Conservation (phyloP, 129 eudicot genomes). For the Glebionis coronaria region DNA sequence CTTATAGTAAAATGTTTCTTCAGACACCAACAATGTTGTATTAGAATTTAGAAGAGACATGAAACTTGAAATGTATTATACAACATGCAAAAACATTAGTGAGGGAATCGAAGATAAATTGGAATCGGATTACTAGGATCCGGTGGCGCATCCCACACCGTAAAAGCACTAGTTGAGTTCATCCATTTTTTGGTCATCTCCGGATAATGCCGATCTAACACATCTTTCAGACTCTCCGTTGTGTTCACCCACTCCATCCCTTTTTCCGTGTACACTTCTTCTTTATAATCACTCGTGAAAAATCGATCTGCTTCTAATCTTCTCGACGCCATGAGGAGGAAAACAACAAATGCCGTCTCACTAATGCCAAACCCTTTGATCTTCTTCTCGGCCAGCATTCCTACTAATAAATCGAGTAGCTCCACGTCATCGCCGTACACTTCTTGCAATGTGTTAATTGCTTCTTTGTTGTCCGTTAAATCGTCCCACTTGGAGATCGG, state of each 20-base stretch:
- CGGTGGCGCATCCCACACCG: constrained; percentile 56
- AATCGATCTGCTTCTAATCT: constrained; percentile 62
- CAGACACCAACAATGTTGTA: no score
- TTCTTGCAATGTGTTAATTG: constrained; percentile 36
- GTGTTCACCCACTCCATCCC: constrained; percentile 68
- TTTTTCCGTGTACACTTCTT: constrained; percentile 53
- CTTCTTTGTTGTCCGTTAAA: constrained; percentile 50
- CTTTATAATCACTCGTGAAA: constrained; percentile 55
- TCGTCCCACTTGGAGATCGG: constrained; percentile 69
- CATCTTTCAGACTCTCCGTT: constrained; percentile 61
- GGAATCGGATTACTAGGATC: constrained; percentile 38
- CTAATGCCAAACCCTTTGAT: constrained; percentile 62
- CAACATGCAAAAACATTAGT: not conserved
- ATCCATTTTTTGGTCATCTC: constrained; percentile 56
- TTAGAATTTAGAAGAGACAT: not conserved
- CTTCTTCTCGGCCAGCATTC: constrained; percentile 57
- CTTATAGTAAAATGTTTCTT: no score
- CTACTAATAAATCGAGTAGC: constrained; percentile 54
- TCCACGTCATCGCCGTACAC: constrained; percentile 56
- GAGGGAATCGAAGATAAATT: constrained; percentile 49
- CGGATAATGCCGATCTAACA: constrained; percentile 55
- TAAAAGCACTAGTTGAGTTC: constrained; percentile 57
- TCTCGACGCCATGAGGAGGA: constrained; percentile 63
- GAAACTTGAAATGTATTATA: not conserved
- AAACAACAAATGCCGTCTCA: constrained; percentile 57